Evolutionary conservation across 2,329 filamentous ascomycete genomes (phyloP).

Genomic region (Colletotrichum sp.): DNA sequence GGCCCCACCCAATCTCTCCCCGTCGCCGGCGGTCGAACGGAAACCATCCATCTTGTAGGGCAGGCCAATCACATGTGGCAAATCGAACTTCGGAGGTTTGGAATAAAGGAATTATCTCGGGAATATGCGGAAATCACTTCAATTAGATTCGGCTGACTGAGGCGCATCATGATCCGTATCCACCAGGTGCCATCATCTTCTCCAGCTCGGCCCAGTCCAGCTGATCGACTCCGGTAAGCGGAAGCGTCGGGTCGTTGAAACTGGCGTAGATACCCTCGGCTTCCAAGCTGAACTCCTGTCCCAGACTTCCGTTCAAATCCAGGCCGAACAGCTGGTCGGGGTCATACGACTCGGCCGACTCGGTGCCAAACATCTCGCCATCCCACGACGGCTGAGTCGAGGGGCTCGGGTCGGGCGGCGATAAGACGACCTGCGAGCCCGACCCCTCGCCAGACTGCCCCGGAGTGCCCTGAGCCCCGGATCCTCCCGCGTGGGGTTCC

Average conservation of each 20-base stretch:
- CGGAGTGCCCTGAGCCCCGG: background rate
- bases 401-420: slow-evolving; percentile 6
- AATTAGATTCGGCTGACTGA: background rate
- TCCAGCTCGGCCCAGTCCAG: slow-evolving; percentile 31
- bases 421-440: background rate
- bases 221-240: slow-evolving; percentile 32
- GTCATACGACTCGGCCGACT: background rate
- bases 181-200: slow-evolving; percentile 27
- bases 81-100: background rate
- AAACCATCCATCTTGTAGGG: background rate
- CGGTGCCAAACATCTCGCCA: slow-evolving; percentile 14
- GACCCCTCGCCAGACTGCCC: background rate
- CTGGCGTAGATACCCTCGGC: slow-evolving; percentile 31
- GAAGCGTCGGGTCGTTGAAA: slow-evolving; percentile 31
- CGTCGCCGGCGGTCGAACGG: background rate
- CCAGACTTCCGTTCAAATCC: slow-evolving; percentile 22
- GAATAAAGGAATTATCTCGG: background rate
- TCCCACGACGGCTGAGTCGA: slow-evolving; percentile 16
- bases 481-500: background rate
- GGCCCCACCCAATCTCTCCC: background rate
- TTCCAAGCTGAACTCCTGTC: slow-evolving; percentile 26
- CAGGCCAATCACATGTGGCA: background rate
- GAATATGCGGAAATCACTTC: background rate
- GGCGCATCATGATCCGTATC: background rate
- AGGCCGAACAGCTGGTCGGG: slow-evolving; percentile 20